Evolutionary conservation across 2,329 filamentous ascomycete genomes (phyloP), one percentile per base, ranked within the genome.

Genomic region (Sarocladiaceae sp.): DNA sequence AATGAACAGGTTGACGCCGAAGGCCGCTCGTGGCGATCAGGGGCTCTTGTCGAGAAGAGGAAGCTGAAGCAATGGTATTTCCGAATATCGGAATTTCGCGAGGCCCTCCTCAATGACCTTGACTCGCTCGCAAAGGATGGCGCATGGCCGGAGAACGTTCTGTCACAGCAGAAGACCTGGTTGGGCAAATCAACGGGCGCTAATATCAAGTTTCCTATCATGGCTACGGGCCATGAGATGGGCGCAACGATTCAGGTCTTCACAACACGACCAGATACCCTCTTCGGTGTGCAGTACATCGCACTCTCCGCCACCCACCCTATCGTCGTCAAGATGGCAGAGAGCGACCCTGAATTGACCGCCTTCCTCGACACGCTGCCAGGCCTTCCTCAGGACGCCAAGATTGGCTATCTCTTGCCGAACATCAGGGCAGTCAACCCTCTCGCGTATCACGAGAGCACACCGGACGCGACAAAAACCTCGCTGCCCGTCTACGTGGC

Each of bases 1-100:
- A 95, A 95, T 59, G 89, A 95, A 63, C 89, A 95, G 65, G 88
- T 95, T n/a, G 87, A 94, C 59, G 75, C 84, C 41, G 83, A 88
- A 57, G 89, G 89, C 24, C 79, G 72, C 54, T 95, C 88, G 2
- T 95, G 89, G 89, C 78, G 88, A 46, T 93, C 87, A 1, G 88
- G 88, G 9, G 88, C 86, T 41, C 82, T 85, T 59, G 88, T 94
- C 15, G 84, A 93, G 63, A 85, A 89, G 65, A 71, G 79, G 47
- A 78, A 78, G 53, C 69, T 94, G 39, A 88, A 85, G 64, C 89
- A 95, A 62, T 95, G 89, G 89, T 95, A 94, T 60, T 78, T 95
- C 51, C 82, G 81, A 50, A 94, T 93, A 56, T 91, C 88, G 3
- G 76, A 78, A 40, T 93, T 86, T 57, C 80, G 85, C 49, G 81